Conservation (phyloP, 441 rosid species). For the Viola pubescens region DNA sequence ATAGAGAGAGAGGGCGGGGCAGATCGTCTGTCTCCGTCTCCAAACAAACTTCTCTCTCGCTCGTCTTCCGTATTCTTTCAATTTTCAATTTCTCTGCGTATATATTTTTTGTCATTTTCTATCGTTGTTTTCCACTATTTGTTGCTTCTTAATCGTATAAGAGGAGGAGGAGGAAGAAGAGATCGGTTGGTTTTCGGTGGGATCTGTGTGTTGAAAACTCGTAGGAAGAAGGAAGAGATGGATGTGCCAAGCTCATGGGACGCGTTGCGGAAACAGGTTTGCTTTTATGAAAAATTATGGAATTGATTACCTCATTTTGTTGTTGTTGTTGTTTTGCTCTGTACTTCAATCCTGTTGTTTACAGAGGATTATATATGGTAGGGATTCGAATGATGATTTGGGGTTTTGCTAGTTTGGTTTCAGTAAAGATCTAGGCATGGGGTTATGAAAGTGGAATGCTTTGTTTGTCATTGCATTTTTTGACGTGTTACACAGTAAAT, state of each 20-base stretch:
- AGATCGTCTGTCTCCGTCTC: conserved; percentile 6
- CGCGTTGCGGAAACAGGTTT: conserved; percentile 80
- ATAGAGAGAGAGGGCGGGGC: not conserved
- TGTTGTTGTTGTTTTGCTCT: conserved; percentile 9
- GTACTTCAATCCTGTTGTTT: not conserved
- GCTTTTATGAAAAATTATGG: not conserved
- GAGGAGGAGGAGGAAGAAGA: not conserved
- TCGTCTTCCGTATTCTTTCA: not conserved
- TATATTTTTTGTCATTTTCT: not conserved
- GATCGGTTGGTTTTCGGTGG: not conserved
- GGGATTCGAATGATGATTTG: not conserved
- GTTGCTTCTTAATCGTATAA: not conserved
- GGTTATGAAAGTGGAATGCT: too few relatives aligned
- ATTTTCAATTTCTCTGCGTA: not conserved
- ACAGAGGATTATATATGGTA: not conserved
- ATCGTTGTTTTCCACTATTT: not conserved
- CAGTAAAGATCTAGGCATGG: not conserved
- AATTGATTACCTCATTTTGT: not conserved
- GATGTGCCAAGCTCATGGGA: conserved; percentile 87
- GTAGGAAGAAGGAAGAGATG: conserved; percentile 26
- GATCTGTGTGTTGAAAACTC: conserved; percentile 3
- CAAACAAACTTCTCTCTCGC: conserved; percentile 3
- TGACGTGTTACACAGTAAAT: too few relatives aligned
- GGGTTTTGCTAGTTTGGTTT: not conserved
- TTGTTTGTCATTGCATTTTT: too few relatives aligned